Evolutionary conservation across 2,329 filamentous ascomycete genomes (phyloP), one percentile per base, ranked within the genome.

Genomic region (Paramyrothecium roridum): DNA sequence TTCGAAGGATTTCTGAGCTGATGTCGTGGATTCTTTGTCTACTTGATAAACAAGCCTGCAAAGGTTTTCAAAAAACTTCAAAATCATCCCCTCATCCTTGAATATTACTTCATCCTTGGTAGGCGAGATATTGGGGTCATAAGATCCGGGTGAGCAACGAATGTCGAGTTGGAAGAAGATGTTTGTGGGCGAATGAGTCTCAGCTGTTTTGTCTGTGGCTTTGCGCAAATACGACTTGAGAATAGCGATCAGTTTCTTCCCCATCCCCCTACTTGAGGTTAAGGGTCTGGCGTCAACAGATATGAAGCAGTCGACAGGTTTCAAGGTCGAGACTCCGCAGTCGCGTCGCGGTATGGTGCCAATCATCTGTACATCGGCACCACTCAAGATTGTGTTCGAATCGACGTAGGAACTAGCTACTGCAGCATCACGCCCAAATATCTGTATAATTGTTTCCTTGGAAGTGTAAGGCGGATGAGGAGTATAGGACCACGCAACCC

Each of bases 71-170:
- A 85, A 84, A 19, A 75, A 67, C n/a, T 72, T 61, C 2, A 83
- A 59, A 0, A 84, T 48, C 2, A 53, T 50, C 2, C 68, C 50
- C 58, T 86, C 80, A 52, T 90, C 75, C 4, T 74, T 75, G 63
- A 93, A 91, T 1, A 91, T 64, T 2, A 93, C 79, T 62, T 91
- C 84, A 55, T 90, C 84, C 65, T 93, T 93, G 3, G 83, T 76
- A 3, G 88, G 83, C 57, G 91, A 85, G 7, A 92, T 70, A 60
- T 92, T 93, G 1, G 80, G 76, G 69, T 93, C 89, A 63, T 93
- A 93, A 56, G 77, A 85, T 26, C 79, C 78, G 1, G 73, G 65
- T 0, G 83, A 80, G 63, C 88, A 92, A 16, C 67, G 67, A 30
- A 93, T 84, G 55, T 85, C 81, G 40, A 93, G 69, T 45, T 78